Conservation (phyloP, 2,329 filamentous ascomycete genomes). For the Fusarium odoratissimum region DNA sequence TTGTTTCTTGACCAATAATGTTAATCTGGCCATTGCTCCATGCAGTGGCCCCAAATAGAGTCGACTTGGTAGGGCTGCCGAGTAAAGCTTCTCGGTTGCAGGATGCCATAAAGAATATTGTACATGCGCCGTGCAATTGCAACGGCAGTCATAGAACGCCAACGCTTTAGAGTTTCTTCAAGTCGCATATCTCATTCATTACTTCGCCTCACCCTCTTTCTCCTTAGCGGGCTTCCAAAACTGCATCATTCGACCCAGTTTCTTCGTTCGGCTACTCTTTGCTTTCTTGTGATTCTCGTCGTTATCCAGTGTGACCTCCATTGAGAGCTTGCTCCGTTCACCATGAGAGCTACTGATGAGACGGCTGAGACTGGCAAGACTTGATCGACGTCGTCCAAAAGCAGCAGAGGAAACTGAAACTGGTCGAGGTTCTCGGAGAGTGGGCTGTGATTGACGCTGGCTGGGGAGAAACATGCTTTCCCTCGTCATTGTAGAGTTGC, state of each 20-base stretch:
- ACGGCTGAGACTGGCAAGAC: conserved; percentile 80
- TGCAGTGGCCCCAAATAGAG: background rate
- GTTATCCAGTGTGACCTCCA: conserved; percentile 70
- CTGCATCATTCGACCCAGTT: conserved; percentile 79
- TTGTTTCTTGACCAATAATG: conserved; percentile 13
- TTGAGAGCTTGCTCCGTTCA: conserved; percentile 79
- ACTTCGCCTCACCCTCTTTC: conserved; percentile 52
- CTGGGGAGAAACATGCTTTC: conserved; percentile 66
- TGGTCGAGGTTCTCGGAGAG: conserved; percentile 67
- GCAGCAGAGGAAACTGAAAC: conserved; percentile 71
- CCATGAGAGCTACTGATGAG: conserved; percentile 80
- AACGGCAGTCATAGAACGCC: conserved; percentile 38
- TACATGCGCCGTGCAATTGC: conserved; percentile 55
- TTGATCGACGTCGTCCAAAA: conserved; percentile 78
- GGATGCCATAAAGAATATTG: conserved; percentile 47
- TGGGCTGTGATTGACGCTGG: conserved; percentile 61
- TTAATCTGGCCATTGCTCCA: conserved; percentile 2
- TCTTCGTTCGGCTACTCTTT: conserved; percentile 73
- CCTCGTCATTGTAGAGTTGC: conserved; percentile 80
- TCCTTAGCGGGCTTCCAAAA: conserved; percentile 78
- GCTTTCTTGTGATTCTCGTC: conserved; percentile 65
- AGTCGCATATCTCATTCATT: conserved; percentile 12
- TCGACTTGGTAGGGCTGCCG: conserved; percentile 1
- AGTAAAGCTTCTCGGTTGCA: conserved; percentile 19
- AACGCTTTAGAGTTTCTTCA: conserved; percentile 23